Evolutionary conservation across 768 basidiomycete species (phyloP).

Genomic region (Sarcodon sp.): DNA sequence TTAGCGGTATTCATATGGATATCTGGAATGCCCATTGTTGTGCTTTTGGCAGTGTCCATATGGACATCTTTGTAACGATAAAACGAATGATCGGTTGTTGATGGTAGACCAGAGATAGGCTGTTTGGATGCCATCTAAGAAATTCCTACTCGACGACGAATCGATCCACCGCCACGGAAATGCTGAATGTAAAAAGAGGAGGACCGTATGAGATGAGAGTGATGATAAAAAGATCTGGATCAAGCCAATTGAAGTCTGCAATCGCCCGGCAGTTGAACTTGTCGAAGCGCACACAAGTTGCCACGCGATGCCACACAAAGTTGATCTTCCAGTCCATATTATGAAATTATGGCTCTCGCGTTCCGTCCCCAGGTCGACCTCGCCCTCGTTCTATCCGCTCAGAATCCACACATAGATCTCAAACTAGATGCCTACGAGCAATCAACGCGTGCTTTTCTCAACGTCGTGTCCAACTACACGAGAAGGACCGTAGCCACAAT

Average conservation of each 20-base stretch:
- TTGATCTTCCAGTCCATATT: background rate
- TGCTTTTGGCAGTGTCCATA: conserved; percentile 70
- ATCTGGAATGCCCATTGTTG: conserved; percentile 31
- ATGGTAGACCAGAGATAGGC: conserved; percentile 1
- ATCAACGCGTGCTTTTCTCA: conserved; percentile 60
- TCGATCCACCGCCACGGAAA: background rate
- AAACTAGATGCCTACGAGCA: conserved; percentile 45
- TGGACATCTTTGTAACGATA: conserved; percentile 51
- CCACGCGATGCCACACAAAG: too few relatives aligned
- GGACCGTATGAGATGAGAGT: background rate
- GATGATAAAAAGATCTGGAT: background rate
- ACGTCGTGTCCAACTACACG: conserved; percentile 62
- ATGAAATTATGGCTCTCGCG: conserved; percentile 8
- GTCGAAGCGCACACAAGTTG: too few relatives aligned
- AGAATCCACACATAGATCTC: conserved; percentile 54
- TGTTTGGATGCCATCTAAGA: background rate
- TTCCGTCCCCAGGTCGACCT: conserved; percentile 47
- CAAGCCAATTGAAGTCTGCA: background rate
- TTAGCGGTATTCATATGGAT: conserved; percentile 59
- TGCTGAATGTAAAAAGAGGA: too few relatives aligned
- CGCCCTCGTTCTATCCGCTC: conserved; percentile 32
- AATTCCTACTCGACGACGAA: background rate
- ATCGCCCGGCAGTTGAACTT: too few relatives aligned
- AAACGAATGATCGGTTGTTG: conserved; percentile 15
- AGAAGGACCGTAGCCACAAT: conserved; percentile 59